Evolutionary conservation across 1,139 yeast species (phyloP).

Genomic region (Pichia sp.): DNA sequence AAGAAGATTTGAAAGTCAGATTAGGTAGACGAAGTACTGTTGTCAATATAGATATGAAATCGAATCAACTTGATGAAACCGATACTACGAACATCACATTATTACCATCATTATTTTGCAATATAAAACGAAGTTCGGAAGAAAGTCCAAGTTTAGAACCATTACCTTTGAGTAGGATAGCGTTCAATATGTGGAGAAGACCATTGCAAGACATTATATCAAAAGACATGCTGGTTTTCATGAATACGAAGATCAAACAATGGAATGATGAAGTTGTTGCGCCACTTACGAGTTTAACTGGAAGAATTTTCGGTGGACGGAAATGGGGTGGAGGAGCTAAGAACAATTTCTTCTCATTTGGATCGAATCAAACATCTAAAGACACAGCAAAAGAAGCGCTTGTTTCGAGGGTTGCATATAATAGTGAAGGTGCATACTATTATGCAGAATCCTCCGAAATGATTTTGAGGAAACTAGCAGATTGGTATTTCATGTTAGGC

Average conservation of each 20-base stretch:
- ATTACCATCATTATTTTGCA: slow-evolving; percentile 40
- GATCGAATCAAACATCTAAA: slow-evolving; percentile 15
- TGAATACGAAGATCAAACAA: slow-evolving; percentile 69
- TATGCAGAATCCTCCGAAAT: slow-evolving; percentile 68
- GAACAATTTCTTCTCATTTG: slow-evolving; percentile 35
- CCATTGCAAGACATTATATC: slow-evolving; percentile 55
- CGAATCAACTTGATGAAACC: too few relatives aligned
- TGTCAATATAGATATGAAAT: slow-evolving; percentile 16
- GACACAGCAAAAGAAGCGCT: slow-evolving; percentile 11
- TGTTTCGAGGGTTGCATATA: slow-evolving; percentile 18
- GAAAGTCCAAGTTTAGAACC: neutral
- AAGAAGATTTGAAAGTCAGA: slow-evolving; percentile 28
- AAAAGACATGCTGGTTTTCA: slow-evolving; percentile 65
- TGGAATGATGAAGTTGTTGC: slow-evolving; percentile 75
- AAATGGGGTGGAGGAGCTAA: slow-evolving; percentile 40
- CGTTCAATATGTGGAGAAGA: slow-evolving; percentile 42
- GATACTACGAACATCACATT: slow-evolving; percentile 19
- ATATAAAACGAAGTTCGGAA: slow-evolving; percentile 49
- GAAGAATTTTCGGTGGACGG: slow-evolving; percentile 64
- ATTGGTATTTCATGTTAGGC: slow-evolving; percentile 85
- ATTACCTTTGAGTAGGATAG: slow-evolving; percentile 19
- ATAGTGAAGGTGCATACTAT: slow-evolving; percentile 40
- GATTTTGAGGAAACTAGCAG: slow-evolving; percentile 78
- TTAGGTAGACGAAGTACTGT: slow-evolving; percentile 24
- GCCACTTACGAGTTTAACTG: slow-evolving; percentile 70